Conservation (phyloP, 352 stramenopile genomes). For the Globisporangium apiculatum region DNA sequence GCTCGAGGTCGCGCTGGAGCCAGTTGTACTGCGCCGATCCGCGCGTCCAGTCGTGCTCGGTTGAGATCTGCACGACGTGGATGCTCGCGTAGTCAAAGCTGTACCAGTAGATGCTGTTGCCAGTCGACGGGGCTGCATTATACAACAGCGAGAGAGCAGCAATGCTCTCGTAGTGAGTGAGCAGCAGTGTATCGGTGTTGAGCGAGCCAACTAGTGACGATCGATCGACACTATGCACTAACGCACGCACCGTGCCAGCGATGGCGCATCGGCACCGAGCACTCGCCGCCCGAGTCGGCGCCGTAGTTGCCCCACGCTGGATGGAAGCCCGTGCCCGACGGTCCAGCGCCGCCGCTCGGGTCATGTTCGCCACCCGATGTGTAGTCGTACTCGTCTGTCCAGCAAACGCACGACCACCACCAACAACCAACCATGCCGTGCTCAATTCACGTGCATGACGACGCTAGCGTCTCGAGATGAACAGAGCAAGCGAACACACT, state of each 20-base stretch:
- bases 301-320: slow-evolving; percentile 64
- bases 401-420: background rate
- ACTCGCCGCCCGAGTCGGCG: slow-evolving; percentile 55
- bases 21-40: slow-evolving; percentile 86
- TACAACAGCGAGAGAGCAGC: no score
- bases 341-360: slow-evolving; percentile 35
- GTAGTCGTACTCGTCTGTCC: slow-evolving; percentile 58
- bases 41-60: slow-evolving; percentile 85
- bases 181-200: background rate
- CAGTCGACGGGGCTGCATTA: slow-evolving; percentile 39
- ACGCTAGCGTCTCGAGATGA: no score
- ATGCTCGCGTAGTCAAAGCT: slow-evolving; percentile 86
- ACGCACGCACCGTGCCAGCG: slow-evolving; percentile 46
- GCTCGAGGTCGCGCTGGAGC: slow-evolving; percentile 69
- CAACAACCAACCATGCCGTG: no score
- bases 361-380: slow-evolving; percentile 43
- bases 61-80: slow-evolving; percentile 88
- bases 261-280: slow-evolving; percentile 57
- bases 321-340: slow-evolving; percentile 44
- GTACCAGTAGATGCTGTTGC: slow-evolving; percentile 81
- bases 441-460: no score
- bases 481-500: no score
- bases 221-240: no score
- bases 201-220: background rate
- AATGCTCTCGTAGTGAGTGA: no score